Evolutionary conservation across 2,329 filamentous ascomycete genomes (phyloP).

Genomic region (Aspergillus sp.): DNA sequence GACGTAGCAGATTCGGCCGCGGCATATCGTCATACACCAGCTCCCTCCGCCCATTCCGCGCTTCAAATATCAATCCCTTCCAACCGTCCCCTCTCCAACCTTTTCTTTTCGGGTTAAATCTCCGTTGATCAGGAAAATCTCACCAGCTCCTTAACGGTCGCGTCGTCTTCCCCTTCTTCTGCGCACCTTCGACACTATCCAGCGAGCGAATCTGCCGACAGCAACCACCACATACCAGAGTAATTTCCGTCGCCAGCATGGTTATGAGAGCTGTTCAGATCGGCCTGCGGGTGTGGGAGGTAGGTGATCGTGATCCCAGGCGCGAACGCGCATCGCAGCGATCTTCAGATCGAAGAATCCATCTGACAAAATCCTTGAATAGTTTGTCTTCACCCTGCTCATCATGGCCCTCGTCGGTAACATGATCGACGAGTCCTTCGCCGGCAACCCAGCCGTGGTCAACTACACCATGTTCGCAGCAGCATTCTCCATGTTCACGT

Average conservation of each 20-base stretch:
- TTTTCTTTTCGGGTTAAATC: constrained; percentile 8
- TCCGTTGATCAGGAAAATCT: constrained; percentile 6
- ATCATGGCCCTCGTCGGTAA: constrained; percentile 62
- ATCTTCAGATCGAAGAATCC: too few species aligned
- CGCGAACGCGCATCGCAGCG: too few species aligned
- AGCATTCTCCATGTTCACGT: constrained; percentile 47
- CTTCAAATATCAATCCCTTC: constrained; percentile 20
- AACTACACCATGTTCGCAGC: constrained; percentile 52
- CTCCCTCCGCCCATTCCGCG: constrained; percentile 28
- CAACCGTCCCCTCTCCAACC: constrained; percentile 4
- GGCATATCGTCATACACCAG: constrained; percentile 28
- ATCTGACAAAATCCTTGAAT: constrained; percentile 1
- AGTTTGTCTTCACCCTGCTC: constrained; percentile 61
- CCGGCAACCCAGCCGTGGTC: constrained; percentile 57
- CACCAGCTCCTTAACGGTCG: constrained; percentile 1
- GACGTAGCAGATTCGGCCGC: constrained; percentile 28
- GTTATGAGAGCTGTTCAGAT: constrained; percentile 25
- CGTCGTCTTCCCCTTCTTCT: neutral
- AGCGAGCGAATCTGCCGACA: neutral
- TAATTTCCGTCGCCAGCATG: constrained; percentile 20
- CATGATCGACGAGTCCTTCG: constrained; percentile 54
- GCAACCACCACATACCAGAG: too few species aligned
- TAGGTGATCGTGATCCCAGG: constrained; percentile 4
- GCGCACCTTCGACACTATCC: neutral
- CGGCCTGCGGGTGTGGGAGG: constrained; percentile 33